Base-by-base conservation (phyloP, 2,329 filamentous ascomycete species). In the Macroventuria anomochaeta region DNA sequence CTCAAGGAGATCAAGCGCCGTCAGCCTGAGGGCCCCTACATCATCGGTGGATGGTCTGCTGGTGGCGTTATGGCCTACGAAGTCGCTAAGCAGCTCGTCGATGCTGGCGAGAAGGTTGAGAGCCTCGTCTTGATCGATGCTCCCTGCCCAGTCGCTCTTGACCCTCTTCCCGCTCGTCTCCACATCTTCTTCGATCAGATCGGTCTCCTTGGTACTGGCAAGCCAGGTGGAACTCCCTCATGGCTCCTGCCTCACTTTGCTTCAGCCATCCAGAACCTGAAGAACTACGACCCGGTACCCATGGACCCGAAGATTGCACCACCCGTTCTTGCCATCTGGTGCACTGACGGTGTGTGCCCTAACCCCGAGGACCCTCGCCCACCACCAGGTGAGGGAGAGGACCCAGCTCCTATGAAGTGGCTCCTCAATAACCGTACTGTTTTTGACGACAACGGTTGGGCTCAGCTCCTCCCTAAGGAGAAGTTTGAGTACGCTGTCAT, bases 191-290 rank as follows among this genome's bases (percentile, higher is more conserved):
- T 91, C 65, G 87, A 87, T 47, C 80, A 82, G 40, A 88, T 90
- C 47, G 88, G 88, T 48, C 83, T 91, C 2, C 83, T 91, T 21
- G 88, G 88, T 18, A 86, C 86, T 43, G 78, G 81, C 23, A 80
- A 80, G 73, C 78, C 73, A 62, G 78, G 66, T 61, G 87, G 86
- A 72, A 84, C 88, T 32, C 88, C 88, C 0, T 76, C 81, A n/a
- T 91, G 88, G 88, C 81, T 91, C 13, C 81, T 89, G 2, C 86
- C 86, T 51, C 89, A 92, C 75, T 91, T 91, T 71, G 81, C 84
- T 0, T 84, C 87, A 18, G 85, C 86, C 17, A 86, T 91, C 48
- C 80, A 81, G 42, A 87, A 87, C 13, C 78, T 92, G 25, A 87
- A 86, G 64, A 85, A 84, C 68, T 91, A 91, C 74, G 83, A 85